Conservation (phyloP, 371 early-diverging fungal genomes). For the Circinella minor region DNA sequence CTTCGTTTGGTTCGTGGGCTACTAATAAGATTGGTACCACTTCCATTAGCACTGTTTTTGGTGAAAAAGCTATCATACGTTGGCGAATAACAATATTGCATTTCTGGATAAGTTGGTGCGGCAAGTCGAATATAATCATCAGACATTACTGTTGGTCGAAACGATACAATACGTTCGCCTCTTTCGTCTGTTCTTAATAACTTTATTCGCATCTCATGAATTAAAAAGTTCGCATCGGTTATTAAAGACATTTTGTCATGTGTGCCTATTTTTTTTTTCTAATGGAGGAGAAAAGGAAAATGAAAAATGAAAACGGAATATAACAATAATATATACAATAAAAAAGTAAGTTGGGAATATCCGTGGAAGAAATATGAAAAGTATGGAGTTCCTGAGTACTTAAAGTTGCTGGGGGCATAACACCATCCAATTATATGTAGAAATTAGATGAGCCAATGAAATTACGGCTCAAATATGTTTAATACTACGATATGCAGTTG, state of each 20-base stretch:
- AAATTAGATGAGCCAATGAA: too few relatives aligned
- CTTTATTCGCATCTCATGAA: slow-evolving; percentile 81
- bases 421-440: too few relatives aligned
- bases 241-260: slow-evolving; percentile 66
- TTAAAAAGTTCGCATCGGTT: slow-evolving; percentile 75
- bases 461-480: too few relatives aligned
- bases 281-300: too few relatives aligned
- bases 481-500: too few relatives aligned
- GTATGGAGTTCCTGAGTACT: too few relatives aligned
- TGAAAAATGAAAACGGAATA: too few relatives aligned
- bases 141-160: slow-evolving; percentile 66
- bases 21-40: slow-evolving; percentile 17
- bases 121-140: slow-evolving; percentile 80
- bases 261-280: neutral
- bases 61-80: slow-evolving; percentile 38
- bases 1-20: slow-evolving; percentile 34
- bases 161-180: slow-evolving; percentile 76
- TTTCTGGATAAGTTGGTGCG: slow-evolving; percentile 74
- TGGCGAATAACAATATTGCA: slow-evolving; percentile 73
- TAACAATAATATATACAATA: too few relatives aligned
- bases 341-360: too few relatives aligned
- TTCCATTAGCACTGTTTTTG: slow-evolving; percentile 19
- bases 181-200: slow-evolving; percentile 75
- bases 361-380: too few relatives aligned
- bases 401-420: too few relatives aligned